phyloP scores from a whole-genome alignment of 306 rosid species.

The Urtica urens region DNA sequence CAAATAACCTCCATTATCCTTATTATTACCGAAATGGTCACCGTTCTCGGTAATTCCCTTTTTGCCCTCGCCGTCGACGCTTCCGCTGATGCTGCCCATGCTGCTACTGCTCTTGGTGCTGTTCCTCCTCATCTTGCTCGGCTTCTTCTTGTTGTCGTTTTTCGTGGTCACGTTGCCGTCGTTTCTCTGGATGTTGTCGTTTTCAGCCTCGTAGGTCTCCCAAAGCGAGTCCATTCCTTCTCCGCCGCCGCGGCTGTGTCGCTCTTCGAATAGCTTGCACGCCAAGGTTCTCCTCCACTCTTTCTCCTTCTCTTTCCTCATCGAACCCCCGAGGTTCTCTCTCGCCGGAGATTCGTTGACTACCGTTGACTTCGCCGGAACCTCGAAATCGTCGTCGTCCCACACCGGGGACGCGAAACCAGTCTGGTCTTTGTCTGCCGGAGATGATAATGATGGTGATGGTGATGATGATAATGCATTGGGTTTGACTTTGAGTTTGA shows the following conservation, averaged over 20 bases:
- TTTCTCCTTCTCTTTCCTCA: conserved; percentile 81
- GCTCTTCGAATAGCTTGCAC: conserved; percentile 79
- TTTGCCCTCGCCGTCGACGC: too few relatives aligned
- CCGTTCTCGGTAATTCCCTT: too few relatives aligned
- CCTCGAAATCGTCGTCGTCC: conserved; percentile 15
- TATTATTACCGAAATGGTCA: too few relatives aligned
- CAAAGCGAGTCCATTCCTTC: conserved; percentile 95
- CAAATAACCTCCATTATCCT: too few relatives aligned
- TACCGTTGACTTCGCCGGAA: conserved; percentile 4
- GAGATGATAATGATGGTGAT: too few relatives aligned
- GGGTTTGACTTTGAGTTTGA: too few relatives aligned
- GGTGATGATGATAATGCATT: too few relatives aligned
- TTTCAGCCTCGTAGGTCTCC: conserved; percentile 81
- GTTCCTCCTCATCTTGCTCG: conserved; percentile 45
- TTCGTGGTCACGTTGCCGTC: neutral
- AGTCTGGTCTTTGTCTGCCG: neutral
- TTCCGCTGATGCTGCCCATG: too few relatives aligned
- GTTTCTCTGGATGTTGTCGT: conserved; percentile 26
- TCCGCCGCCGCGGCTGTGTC: conserved; percentile 47
- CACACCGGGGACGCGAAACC: conserved; percentile 1
- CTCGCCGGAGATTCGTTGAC: too few relatives aligned
- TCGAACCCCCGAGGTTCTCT: conserved; percentile 43
- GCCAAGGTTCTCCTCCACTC: conserved; percentile 97
- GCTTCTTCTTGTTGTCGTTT: conserved; percentile 14
- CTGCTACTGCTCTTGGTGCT: too few relatives aligned